phyloP scores from a whole-genome alignment of 2,329 filamentous ascomycete genomes.

The Fusarium longipes region DNA sequence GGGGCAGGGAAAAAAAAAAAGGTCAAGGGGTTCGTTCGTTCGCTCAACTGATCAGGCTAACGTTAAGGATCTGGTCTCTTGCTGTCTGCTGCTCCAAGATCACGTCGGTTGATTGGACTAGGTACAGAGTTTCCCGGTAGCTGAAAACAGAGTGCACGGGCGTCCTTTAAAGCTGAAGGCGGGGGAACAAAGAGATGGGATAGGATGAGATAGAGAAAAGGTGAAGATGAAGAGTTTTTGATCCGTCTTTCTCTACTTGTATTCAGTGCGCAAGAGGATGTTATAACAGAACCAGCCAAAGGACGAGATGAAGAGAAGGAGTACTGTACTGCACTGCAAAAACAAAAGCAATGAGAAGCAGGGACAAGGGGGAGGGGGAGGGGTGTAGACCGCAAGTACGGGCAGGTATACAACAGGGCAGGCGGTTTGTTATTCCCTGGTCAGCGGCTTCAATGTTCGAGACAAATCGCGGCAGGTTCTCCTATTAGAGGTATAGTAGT shows the following conservation, averaged over 20 bases:
- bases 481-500: not conserved
- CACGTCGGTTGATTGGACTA: conserved; percentile 13
- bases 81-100: not conserved
- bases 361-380: conserved; percentile 6
- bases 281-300: conserved; percentile 10
- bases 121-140: conserved; percentile 13
- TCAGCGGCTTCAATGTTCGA: conserved; percentile 6
- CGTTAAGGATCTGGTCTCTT: conserved; percentile 16
- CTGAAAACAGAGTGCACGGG: conserved; percentile 33
- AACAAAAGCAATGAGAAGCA: conserved; percentile 28
- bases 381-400: conserved; percentile 11
- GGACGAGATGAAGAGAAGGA: not conserved
- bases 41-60: conserved; percentile 14
- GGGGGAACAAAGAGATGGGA: conserved; percentile 15
- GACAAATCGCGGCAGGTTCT: conserved; percentile 14
- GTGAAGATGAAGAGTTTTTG: not conserved
- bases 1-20: conserved; percentile 24
- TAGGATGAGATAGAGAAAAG: not conserved
- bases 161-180: conserved; percentile 35
- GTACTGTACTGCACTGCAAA: not conserved
- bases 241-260: not conserved
- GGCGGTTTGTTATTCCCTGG: conserved; percentile 12
- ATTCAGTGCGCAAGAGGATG: conserved; percentile 10
- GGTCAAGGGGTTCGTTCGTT: conserved; percentile 10
- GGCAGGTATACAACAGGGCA: not conserved